Evolutionary conservation across 768 basidiomycete genomes (phyloP), one percentile per base, ranked within the genome.

Genomic region (Termitomyces sp.): DNA sequence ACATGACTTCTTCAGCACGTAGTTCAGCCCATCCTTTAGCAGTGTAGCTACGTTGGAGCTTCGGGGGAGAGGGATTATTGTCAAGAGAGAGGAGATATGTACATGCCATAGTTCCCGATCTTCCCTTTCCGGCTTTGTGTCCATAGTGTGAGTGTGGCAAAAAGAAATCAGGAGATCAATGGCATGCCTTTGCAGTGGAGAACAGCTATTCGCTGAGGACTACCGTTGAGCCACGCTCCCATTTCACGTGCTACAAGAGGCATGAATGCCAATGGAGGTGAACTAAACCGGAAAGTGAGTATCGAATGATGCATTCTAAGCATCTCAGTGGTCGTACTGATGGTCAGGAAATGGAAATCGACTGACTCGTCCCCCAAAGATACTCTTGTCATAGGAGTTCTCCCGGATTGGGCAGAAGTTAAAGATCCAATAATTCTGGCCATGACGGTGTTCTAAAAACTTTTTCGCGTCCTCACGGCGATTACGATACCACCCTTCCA

Each of bases 341-440:
- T 95, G 93, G 65, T 95, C 93, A 21, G 93, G 93, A 65, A 91
- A 93, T 0, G 93, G 93, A 64, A 88, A 93, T 50, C 92, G 74
- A 62, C 87, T 90, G 17, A 93, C 87, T 41, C 89, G 75, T 8
- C 85, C 83, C 12, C 79, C 78, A 65, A 94, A 94, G 37, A 85
- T 70, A 45, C 71, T 70, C 2, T 85, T 72, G 3, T 84, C 79
- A 67, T 96, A 96, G 6, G 83, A 78, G 65, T 94, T 94, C 68
- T 94, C 93, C 58, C 74, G 77, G 8, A 85, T 62, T 0, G 92
- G 91, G 60, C 92, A 94, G 56, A 94, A 84, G 67, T 96, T 94
- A 77, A 90, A 93, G 10, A 94, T 81, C 85, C 90, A 89, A 66
- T 82, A 94, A 63, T 90, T 84, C 62, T 83, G 77, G 5, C 82